Evolutionary conservation across 2,329 filamentous ascomycete species (phyloP), one percentile per base, ranked within the genome.

Genomic region (Keithomyces neogunnii): DNA sequence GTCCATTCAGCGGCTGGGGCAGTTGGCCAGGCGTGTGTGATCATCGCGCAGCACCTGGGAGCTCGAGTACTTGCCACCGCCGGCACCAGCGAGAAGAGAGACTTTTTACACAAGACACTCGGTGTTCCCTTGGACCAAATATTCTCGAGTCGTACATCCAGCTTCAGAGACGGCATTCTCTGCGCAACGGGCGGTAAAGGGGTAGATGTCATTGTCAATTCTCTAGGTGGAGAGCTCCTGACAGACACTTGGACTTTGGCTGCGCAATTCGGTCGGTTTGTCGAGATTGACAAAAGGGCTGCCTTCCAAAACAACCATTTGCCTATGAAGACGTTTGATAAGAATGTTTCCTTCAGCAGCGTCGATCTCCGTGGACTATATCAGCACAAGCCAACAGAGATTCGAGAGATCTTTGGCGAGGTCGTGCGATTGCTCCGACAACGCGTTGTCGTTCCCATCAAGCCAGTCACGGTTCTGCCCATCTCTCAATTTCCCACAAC

Each of bases 311-410:
- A 71, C 30, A 67, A 62, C 1, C 49, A 49, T 28, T 51, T 64
- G 44, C 51, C 54, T 32, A 73, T 73, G 69, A 52, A 55, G 3
- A 62, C 62, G 1, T 73, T 74, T 47, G 62, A 63, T 10, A 59
- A 57, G 40, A 65, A 62, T 45, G 63, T 70, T n/a, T 69, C 64
- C 1, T 76, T 76, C 51, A 59, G 68, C 2, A 68, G 66, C 0
- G 63, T 76, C 2, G 70, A 76, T 55, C 55, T 76, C 7, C 55
- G 60, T 30, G 40, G 35, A 6, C 19, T 56, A 31, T 46, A 51
- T 49, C 28, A 47, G 11, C 13, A 57, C 29, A 52, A 52, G 32
- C 46, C 54, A 2, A 59, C 53, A 4, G 40, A 51, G 26, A 33
- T 52, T 5, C 30, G 43, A 31, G 49, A 54, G 30, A 44, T 58